Base-by-base conservation (phyloP, 352 stramenopile species). In the Phytophthora colocasiae region DNA sequence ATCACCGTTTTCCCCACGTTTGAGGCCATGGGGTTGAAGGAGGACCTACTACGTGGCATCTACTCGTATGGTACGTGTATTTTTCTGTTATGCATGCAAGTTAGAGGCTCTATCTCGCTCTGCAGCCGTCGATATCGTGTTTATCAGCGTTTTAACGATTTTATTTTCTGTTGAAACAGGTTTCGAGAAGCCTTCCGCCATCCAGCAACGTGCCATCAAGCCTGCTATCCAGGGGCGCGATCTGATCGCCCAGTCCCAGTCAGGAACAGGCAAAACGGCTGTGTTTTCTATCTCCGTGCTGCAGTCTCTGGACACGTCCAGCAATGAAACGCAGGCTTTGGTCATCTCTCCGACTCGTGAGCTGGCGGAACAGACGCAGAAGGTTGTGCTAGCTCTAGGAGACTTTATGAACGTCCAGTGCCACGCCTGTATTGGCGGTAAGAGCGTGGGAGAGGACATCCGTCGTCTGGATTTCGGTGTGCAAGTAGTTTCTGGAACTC, bases 321-420 rank as follows among this genome's bases (percentile, higher is more conserved):
- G 81, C 47, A 96, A 96, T 55, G 91, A 99, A 62, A 96, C 89
- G 3, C 97, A 99, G 77, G 96, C 96, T 12, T 79, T 99, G 7
- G 89, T 99, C 31, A 82, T 99, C 31, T 98, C 95, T 41, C 97
- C 97, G 9, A 99, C 97, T 19, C 86, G 97, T 43, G 97, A 99
- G 71, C 76, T 99, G 24, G 97, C 96, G 0, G 94, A 99, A 78
- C 97, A 99, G 77, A 99, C 94, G 24, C 91, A 99, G 75, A 98
- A 98, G 70, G 97, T 99, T 3, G 74, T 99, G 26, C 66, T 97
- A 22, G 85, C 96, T 15, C 73, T 99, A 15, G 96, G 97, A 41
- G 97, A 99, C 74, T 99, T 97, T 81, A 98, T 99, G 95, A 98
- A 98, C 80, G 97, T 98, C 39, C 92, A 97, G 67, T 98, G 93